These are phyloP conservation scores for Suhomyces pyralidae DNA, from an alignment of 805 yeast genomes.

Conservation along the genomic window DNA sequence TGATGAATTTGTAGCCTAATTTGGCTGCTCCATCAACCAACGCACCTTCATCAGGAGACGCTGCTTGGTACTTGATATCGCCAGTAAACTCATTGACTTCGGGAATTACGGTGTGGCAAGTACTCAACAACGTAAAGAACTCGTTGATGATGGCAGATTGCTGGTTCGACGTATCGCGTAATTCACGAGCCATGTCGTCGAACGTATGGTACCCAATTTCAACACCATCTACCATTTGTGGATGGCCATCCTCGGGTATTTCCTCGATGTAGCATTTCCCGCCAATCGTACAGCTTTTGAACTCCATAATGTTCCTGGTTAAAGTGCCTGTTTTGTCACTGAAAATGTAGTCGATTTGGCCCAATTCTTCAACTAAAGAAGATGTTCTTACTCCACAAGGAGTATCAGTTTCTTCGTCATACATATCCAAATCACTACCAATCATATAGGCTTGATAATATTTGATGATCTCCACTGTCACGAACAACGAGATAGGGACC, in stretches of 20 bases:
- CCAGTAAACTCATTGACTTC: constrained; percentile 62
- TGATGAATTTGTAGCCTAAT: constrained; percentile 78
- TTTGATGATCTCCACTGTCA: constrained; percentile 92
- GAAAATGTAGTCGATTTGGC: constrained; percentile 93
- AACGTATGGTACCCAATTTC: constrained; percentile 78
- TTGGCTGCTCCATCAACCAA: constrained; percentile 93
- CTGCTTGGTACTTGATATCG: constrained; percentile 89
- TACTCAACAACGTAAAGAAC: constrained; percentile 78
- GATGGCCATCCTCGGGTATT: constrained; percentile 86
- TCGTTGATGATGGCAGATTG: constrained; percentile 57
- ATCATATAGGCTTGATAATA: constrained; percentile 94
- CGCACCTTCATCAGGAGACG: constrained; percentile 99
- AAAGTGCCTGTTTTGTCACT: constrained; percentile 97
- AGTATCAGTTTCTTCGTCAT: constrained; percentile 81
- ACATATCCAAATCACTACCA: constrained; percentile 91
- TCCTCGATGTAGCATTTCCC: constrained; percentile 85
- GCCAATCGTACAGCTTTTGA: constrained; percentile 87
- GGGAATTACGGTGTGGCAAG: constrained; percentile 98
- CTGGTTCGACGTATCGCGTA: constrained; percentile 40
- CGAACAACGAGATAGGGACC: constrained; percentile 96
- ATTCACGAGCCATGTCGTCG: constrained; percentile 53
- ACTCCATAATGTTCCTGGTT: constrained; percentile 95
- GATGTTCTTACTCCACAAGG: constrained; percentile 96
- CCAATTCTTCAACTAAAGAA: constrained; percentile 92
- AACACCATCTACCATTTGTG: constrained; percentile 68